Conservation (phyloP, 2,329 filamentous ascomycete species). For the Zelopaecilomyces penicillatus region DNA sequence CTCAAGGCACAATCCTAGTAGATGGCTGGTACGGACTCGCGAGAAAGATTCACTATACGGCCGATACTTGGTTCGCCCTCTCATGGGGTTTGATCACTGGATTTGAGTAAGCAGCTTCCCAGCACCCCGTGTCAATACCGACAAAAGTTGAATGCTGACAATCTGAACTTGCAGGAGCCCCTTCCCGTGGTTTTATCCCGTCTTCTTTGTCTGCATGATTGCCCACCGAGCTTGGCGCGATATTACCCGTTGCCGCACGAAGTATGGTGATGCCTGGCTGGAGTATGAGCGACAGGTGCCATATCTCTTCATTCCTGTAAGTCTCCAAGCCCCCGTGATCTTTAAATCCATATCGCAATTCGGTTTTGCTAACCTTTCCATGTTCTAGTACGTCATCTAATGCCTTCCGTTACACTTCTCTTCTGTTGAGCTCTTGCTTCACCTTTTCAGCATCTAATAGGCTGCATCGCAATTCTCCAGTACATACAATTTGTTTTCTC, state of each 20-base stretch:
- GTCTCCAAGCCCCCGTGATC: constrained; percentile 11
- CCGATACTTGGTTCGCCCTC: constrained; percentile 40
- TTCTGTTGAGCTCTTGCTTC: too few species aligned
- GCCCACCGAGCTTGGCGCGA: constrained; percentile 69
- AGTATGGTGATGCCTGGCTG: constrained; percentile 75
- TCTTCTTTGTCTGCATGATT: constrained; percentile 80
- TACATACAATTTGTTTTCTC: too few species aligned
- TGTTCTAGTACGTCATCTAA: constrained; percentile 34
- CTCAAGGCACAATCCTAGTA: constrained; percentile 65
- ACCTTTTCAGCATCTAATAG: too few species aligned
- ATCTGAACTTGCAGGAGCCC: constrained; percentile 41
- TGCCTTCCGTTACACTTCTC: too few species aligned
- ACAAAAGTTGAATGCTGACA: too few species aligned
- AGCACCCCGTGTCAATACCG: not conserved
- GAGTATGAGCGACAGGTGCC: constrained; percentile 74
- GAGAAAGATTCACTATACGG: constrained; percentile 51
- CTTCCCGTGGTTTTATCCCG: constrained; percentile 85
- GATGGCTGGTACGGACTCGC: constrained; percentile 79
- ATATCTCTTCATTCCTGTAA: constrained; percentile 72
- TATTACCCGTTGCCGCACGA: constrained; percentile 65
- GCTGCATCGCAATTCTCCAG: too few species aligned
- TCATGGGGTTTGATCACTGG: constrained; percentile 45
- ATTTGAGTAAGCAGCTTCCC: constrained; percentile 27
- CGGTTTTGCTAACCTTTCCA: too few species aligned
- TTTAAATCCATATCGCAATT: too few species aligned